These are phyloP conservation scores for Antrodiella citrinella DNA, from an alignment of 768 basidiomycete species.

Conservation along the genomic window DNA sequence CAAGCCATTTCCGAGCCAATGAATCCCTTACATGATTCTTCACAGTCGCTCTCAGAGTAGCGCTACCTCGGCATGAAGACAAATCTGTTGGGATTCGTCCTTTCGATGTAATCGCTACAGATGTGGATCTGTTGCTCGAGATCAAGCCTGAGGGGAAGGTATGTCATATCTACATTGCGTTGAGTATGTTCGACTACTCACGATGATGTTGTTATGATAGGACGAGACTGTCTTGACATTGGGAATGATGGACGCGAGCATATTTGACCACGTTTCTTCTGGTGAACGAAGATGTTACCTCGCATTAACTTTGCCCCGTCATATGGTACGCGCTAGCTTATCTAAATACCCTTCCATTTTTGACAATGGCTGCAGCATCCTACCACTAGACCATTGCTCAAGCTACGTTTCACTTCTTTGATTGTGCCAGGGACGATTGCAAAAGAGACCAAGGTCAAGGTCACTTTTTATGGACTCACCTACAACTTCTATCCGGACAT, in stretches of 20 bases:
- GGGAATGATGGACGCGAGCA: slow-evolving; percentile 50
- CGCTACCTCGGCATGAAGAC: slow-evolving; percentile 38
- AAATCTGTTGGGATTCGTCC: slow-evolving; percentile 27
- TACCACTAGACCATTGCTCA: slow-evolving; percentile 37
- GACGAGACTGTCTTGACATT: slow-evolving; percentile 65
- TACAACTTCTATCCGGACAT: slow-evolving; percentile 55
- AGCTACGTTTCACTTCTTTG: slow-evolving; percentile 60
- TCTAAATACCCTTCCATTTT: too few relatives aligned
- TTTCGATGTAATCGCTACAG: slow-evolving; percentile 52
- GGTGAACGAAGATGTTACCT: slow-evolving; percentile 34
- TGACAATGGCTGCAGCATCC: neutral
- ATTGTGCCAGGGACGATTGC: slow-evolving; percentile 47
- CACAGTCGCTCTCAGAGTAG: slow-evolving; percentile 34
- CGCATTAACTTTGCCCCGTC: slow-evolving; percentile 45
- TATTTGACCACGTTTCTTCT: slow-evolving; percentile 38
- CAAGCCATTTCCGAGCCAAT: too few relatives aligned
- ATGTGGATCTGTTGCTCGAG: slow-evolving; percentile 57
- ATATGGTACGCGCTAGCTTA: slow-evolving; percentile 55
- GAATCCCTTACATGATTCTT: neutral
- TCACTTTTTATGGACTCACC: slow-evolving; percentile 58
- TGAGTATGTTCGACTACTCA: too few relatives aligned
- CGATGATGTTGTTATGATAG: slow-evolving; percentile 25
- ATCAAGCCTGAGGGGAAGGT: slow-evolving; percentile 69
- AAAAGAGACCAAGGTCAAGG: slow-evolving; percentile 73
- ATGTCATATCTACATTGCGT: slow-evolving; percentile 8